A percentile compares a stretch with the other conserved stretches of the same genome.
Conservation (phyloP, 495 filamentous ascomycete species). For the Aspergillus egyptiacus region DNA sequence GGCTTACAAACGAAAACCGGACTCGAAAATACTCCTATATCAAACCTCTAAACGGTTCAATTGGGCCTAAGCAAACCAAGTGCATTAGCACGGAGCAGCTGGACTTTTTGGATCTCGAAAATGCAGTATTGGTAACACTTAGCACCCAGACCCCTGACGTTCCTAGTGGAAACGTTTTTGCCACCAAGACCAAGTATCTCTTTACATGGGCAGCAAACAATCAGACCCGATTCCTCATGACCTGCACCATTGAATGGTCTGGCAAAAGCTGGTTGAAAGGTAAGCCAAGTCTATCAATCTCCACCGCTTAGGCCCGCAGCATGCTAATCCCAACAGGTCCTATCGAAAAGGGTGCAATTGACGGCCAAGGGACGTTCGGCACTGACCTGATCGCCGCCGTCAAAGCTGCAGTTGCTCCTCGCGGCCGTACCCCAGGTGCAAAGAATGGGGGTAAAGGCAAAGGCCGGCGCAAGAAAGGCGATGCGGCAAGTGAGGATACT, state of each 20-base stretch:
- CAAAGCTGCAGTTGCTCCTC: conserved; percentile 63
- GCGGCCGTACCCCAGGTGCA: conserved; percentile 40
- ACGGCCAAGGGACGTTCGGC: conserved; percentile 77
- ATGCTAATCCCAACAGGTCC: conserved; percentile 52
- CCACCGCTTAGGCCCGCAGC: neutral
- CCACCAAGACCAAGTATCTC: conserved; percentile 88
- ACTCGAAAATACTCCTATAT: conserved; percentile 79
- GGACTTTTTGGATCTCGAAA: conserved; percentile 80
- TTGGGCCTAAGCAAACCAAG: conserved; percentile 93
- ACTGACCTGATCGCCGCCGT: conserved; percentile 68
- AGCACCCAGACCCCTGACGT: conserved; percentile 92
- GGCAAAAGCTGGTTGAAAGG: conserved; percentile 98
- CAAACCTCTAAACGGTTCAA: conserved; percentile 75
- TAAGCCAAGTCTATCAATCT: conserved; percentile 35
- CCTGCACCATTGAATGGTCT: conserved; percentile 88
- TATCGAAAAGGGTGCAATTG: conserved; percentile 92
- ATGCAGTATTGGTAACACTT: conserved; percentile 69
- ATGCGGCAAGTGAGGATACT: conserved; percentile 25
- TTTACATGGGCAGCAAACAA: conserved; percentile 86
- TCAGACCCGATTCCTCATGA: conserved; percentile 74
- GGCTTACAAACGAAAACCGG: conserved; percentile 65
- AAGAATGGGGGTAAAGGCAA: conserved; percentile 41
- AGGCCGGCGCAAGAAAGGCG: conserved; percentile 52
- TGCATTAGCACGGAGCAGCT: conserved; percentile 82
- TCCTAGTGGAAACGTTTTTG: conserved; percentile 86